A percentile compares a stretch with the other conserved stretches of the same genome.
Conservation (phyloP, 495 filamentous ascomycete genomes). For the Tricharina praecox region DNA sequence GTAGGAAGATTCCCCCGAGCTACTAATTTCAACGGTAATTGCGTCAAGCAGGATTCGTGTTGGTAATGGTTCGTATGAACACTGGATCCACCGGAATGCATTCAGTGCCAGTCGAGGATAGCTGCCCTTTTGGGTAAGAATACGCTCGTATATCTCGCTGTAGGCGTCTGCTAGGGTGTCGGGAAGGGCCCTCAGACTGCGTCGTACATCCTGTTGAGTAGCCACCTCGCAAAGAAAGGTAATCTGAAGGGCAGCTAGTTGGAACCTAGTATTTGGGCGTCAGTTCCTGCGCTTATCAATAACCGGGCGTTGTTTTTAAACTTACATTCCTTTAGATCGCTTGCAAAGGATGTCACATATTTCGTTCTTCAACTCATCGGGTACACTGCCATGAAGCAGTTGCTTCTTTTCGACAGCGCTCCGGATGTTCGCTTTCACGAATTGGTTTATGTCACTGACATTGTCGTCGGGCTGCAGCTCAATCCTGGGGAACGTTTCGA, state of each 20-base stretch:
- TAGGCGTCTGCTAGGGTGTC: slow-evolving; percentile 1
- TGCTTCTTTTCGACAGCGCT: neutral
- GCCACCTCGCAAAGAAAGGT: slow-evolving; percentile 1
- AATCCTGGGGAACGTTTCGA: slow-evolving; percentile 3
- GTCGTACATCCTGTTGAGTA: neutral
- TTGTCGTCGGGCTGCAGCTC: slow-evolving; percentile 3
- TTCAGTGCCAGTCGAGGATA: neutral
- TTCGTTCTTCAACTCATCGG: neutral
- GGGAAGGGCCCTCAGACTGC: neutral
- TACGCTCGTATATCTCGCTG: neutral
- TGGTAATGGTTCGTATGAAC: neutral
- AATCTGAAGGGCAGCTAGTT: slow-evolving; percentile 2
- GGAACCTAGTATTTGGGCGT: neutral
- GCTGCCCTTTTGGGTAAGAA: neutral
- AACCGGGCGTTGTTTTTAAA: too few relatives aligned
- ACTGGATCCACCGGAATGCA: neutral
- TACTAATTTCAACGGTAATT: neutral
- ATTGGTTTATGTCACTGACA: slow-evolving; percentile 4
- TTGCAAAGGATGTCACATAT: slow-evolving; percentile 2
- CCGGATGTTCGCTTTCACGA: neutral
- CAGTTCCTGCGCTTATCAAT: neutral
- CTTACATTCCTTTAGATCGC: neutral
- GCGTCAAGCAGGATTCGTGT: neutral
- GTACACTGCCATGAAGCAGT: neutral
- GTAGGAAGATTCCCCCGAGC: neutral